Base-by-base conservation (phyloP, 495 filamentous ascomycete species). In the Lasiosphaeria ovina region DNA sequence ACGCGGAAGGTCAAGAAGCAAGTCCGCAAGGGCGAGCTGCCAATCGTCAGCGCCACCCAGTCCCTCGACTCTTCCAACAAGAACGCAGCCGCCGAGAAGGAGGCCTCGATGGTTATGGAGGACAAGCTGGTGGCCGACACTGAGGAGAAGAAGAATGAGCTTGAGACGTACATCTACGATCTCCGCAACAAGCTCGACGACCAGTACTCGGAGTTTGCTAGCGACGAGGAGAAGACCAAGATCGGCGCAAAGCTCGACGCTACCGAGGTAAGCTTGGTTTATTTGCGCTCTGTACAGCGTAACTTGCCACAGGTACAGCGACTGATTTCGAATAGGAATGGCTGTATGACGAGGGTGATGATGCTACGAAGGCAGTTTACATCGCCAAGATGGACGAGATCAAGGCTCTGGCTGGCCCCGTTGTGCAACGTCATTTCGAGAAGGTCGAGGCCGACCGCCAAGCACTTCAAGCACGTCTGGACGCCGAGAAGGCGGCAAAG, bases 1-100 rank as follows among this genome's bases (percentile, higher is more conserved):
- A 97, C 86, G 55, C 86, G 93, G 64, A 98, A 97, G 79, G 89
- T 99, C 69, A 98, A 97, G 90, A 99, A 98, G 85, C 95, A 98
- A 79, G 88, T 97, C 59, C 91, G 95, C 74, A 98, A 97, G 82
- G 94, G 94, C 65, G 95, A 98, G 62, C 83, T 99, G 54, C 92
- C 94, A 50, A 88, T 99, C 64, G 85, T 89, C 53, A 78, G 88
- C 61, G 91, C 86, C 60, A 97, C 92, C 17, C 82, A 90, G 31
- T 87, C 91, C 45, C 79, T 96, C 54, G 91, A 97, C 56, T 72
- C 83, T 54, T 58, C 75, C 12, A 72, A 77, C 71, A 96, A 89
- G 82, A 80, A 87, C 56, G 69, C 75, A 50, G 77, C 82, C 63
- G 75, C 81, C 38, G 95, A 98, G 83, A 86, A 87, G 71, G 94